Evolutionary conservation across 306 rosid genomes (phyloP).

Genomic region (Dalbergia cochinchinensis): DNA sequence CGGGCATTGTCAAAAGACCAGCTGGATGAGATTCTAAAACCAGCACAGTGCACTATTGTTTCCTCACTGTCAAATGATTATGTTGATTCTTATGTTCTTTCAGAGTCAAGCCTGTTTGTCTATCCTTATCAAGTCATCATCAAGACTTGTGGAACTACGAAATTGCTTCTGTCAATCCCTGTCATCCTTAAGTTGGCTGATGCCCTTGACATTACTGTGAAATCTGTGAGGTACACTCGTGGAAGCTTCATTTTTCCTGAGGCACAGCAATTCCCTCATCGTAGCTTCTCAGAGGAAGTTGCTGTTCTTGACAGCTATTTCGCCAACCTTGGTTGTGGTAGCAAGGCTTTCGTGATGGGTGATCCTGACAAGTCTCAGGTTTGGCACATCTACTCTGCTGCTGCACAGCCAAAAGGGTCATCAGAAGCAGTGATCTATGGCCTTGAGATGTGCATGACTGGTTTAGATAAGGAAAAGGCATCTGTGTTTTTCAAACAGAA

Average conservation of each 20-base stretch:
- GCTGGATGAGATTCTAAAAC: constrained; percentile 79
- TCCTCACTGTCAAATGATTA: constrained; percentile 74
- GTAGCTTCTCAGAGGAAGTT: constrained; percentile 82
- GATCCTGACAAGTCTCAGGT: constrained; percentile 62
- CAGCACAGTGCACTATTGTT: constrained; percentile 95
- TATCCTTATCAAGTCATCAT: constrained; percentile 82
- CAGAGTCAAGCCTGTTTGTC: constrained; percentile 92
- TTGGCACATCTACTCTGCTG: constrained; percentile 92
- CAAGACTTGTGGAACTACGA: constrained; percentile 96
- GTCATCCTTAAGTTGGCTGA: constrained; percentile 77
- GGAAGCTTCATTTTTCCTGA: constrained; percentile 94
- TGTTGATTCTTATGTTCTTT: constrained; percentile 92
- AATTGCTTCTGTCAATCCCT: constrained; percentile 85
- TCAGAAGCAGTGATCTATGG: constrained; percentile 60
- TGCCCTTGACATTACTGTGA: constrained; percentile 70
- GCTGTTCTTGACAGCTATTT: constrained; percentile 76
- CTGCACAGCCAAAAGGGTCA: constrained; percentile 50
- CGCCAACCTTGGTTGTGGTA: constrained; percentile 67
- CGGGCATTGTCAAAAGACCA: constrained; percentile 72
- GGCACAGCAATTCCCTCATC: constrained; percentile 86
- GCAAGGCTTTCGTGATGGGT: constrained; percentile 81
- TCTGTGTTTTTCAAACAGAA: constrained; percentile 74
- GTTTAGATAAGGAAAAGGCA: constrained; percentile 73
- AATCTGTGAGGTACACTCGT: constrained; percentile 80
- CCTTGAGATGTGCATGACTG: constrained; percentile 97